phyloP scores from a whole-genome alignment of 169 alveolate genomes.

The Besnoitia besnoiti region DNA sequence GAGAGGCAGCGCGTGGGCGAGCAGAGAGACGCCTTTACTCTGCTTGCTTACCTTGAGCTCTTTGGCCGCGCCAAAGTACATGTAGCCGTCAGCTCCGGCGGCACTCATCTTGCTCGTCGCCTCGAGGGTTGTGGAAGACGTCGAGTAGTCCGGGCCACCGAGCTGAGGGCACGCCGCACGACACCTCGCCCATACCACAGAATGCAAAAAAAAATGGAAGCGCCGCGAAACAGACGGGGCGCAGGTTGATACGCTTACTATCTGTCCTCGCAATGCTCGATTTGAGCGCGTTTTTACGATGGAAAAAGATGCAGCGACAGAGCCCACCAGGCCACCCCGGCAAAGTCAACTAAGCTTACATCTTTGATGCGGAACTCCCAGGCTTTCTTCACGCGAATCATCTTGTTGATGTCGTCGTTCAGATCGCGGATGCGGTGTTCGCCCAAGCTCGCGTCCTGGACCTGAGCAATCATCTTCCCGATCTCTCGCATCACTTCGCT shows the following conservation, averaged over 20 bases:
- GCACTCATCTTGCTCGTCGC: conserved; percentile 35
- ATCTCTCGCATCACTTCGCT: conserved; percentile 79
- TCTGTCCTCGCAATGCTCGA: too few species aligned
- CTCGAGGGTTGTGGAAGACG: conserved; percentile 32
- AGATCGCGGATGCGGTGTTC: conserved; percentile 89
- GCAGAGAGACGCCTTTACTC: too few species aligned
- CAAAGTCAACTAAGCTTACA: conserved; percentile 56
- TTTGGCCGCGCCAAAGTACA: conserved; percentile 69
- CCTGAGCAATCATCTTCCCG: conserved; percentile 81
- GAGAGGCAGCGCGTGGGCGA: not conserved
- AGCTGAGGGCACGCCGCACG: too few species aligned
- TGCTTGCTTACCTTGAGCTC: conserved; percentile 48
- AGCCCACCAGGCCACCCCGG: not conserved
- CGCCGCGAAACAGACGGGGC: not conserved
- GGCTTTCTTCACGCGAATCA: conserved; percentile 83
- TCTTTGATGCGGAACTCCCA: conserved; percentile 92
- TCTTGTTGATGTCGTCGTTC: conserved; percentile 90
- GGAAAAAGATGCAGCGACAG: not conserved
- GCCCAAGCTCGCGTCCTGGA: conserved; percentile 88
- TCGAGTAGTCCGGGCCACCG: conserved; percentile 62
- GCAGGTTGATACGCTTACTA: too few species aligned
- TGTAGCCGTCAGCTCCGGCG: conserved; percentile 49
- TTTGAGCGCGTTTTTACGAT: not conserved
- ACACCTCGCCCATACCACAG: too few species aligned
- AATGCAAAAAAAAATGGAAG: not conserved